Base-by-base conservation (phyloP, 768 basidiomycete species). In the Naganishia kalamii region DNA sequence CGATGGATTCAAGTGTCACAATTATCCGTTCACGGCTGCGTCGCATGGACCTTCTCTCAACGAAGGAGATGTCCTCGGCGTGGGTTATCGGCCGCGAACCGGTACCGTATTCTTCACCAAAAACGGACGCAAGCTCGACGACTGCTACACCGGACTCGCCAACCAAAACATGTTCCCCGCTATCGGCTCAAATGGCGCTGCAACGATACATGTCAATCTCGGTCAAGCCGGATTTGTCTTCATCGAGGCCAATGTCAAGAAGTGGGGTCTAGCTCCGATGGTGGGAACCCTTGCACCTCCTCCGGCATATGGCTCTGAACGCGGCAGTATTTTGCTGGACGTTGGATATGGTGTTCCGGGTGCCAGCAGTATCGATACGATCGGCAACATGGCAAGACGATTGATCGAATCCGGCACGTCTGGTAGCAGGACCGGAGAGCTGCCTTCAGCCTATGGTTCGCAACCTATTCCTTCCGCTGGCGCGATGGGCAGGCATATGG, bases 101-200 rank as follows among this genome's bases (percentile, higher is more conserved):
- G 96, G 96, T 30, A 93, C 92, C 0, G 92, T 99, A n/a, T 99
- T 99, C 81, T 99, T 90, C 82, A 98, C 96, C 41, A 88, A 93
- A 65, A 99, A 99, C 72, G 96, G 96, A 33, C 86, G 92, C 66
- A 96, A 92, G 80, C 85, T 92, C 78, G 94, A 97, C 71, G 96
- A 99, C 77, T 93, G 92, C 8, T 99, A 90, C 72, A 81, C 90
- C 62, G 94, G 92, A 40, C 82, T 99, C 65, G 89, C 85, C 72
- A 83, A 85, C 61, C 89, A 88, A 83, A 98, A 98, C 73, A 84
- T 99, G 19, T 99, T 99, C 83, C 96, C 96, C 62, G 92, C 91
- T 52, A 86, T 99, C 62, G 96, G 94, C 49, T 92, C 94, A 19
- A 90, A 94, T 73, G 93, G 94, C 0, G 90, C 94, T 5, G 94